These are phyloP conservation scores for Beauveria scarabaeidicola DNA, from an alignment of 2,329 filamentous ascomycete genomes.

Conservation along the genomic window DNA sequence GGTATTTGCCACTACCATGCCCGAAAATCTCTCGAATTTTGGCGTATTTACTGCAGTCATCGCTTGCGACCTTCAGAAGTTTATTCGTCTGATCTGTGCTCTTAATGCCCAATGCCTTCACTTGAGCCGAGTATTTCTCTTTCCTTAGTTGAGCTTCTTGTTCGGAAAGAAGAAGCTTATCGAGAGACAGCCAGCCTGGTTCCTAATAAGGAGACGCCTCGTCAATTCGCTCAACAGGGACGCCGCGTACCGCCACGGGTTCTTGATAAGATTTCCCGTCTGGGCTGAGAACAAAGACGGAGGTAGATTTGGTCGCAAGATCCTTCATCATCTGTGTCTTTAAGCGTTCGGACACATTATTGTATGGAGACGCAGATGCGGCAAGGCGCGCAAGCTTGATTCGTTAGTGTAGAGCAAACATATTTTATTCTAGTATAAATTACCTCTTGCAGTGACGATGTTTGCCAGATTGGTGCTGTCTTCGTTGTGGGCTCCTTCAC, in stretches of 20 bases:
- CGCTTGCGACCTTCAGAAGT: conserved; percentile 18
- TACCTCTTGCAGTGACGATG: not conserved
- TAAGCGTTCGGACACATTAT: not conserved
- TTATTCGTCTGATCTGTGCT: conserved; percentile 6
- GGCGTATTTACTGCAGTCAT: conserved; percentile 26
- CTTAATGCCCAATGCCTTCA: not conserved
- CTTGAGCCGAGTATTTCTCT: not conserved
- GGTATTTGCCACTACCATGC: conserved; percentile 17
- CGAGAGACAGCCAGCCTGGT: conserved; percentile 22
- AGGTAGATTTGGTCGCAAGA: not conserved
- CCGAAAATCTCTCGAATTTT: conserved; percentile 29
- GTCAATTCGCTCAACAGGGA: conserved; percentile 20
- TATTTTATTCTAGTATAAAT: not conserved
- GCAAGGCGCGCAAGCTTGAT: not conserved
- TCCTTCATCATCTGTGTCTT: not conserved
- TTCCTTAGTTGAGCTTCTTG: conserved; percentile 16
- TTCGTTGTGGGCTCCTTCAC: not conserved
- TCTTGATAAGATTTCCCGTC: conserved; percentile 18
- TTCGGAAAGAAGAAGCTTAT: conserved; percentile 21
- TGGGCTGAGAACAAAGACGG: conserved; percentile 16
- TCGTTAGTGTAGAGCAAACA: not conserved
- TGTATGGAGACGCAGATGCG: not conserved
- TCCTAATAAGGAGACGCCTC: conserved; percentile 25
- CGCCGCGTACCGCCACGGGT: conserved; percentile 19
- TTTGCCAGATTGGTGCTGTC: not conserved